Percentiles rank a stretch among this genome's conserved stretches.
These are phyloP conservation scores for Fusarium sarcochroum DNA, from an alignment of 2,329 filamentous ascomycete species.

Conservation along the genomic window DNA sequence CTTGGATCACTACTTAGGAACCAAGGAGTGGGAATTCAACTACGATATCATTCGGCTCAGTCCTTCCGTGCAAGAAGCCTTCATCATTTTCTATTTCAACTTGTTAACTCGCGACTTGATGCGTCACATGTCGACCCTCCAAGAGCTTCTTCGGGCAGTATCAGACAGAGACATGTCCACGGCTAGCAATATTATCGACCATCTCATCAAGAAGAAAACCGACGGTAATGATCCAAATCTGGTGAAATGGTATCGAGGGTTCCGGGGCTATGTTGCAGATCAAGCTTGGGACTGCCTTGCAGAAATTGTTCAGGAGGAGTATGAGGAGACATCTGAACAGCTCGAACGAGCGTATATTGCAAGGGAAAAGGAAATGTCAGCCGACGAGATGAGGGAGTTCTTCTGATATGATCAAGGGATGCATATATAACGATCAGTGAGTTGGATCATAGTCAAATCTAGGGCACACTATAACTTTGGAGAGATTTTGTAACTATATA, in stretches of 20 bases:
- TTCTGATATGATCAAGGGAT: not conserved
- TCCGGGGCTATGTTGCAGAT: conserved; percentile 1
- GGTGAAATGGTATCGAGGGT: conserved; percentile 27
- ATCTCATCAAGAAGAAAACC: not conserved
- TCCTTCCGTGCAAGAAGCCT: not conserved
- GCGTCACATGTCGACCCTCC: not conserved
- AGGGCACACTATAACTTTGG: too few relatives aligned
- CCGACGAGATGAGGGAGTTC: not conserved
- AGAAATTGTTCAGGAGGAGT: not conserved
- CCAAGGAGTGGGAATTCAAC: rapidly evolving
- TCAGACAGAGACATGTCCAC: rapidly evolving
- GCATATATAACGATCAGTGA: too few relatives aligned
- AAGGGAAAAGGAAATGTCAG: rapidly evolving
- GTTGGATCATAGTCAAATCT: too few relatives aligned
- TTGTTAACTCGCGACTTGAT: not conserved
- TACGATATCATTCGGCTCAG: rapidly evolving
- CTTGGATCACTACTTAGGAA: not conserved
- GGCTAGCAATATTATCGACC: not conserved
- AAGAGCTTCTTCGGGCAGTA: not conserved
- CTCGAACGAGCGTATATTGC: not conserved
- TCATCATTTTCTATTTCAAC: conserved; percentile 16
- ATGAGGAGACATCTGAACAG: not conserved
- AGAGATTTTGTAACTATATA: too few relatives aligned
- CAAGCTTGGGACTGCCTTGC: conserved; percentile 10
- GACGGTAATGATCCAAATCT: rapidly evolving